A percentile compares a stretch with the other conserved stretches of the same genome.
Evolutionary conservation across 768 basidiomycete species (phyloP).

Genomic region (Kwoniella dejecticola): DNA sequence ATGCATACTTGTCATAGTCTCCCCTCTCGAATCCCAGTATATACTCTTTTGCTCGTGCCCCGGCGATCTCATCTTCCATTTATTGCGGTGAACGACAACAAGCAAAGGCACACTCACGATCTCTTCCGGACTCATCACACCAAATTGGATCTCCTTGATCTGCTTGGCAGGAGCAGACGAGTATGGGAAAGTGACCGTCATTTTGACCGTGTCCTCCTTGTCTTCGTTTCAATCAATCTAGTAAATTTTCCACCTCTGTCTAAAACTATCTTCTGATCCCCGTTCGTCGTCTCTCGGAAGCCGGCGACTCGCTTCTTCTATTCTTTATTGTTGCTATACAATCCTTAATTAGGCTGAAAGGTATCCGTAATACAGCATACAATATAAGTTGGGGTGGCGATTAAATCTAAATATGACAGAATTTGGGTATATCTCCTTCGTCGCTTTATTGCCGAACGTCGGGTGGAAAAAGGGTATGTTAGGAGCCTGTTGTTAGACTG

Average conservation of each 20-base stretch:
- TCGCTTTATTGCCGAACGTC: not conserved
- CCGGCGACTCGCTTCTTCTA: not conserved
- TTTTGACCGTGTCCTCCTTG: conserved; percentile 19
- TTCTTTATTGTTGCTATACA: not conserved
- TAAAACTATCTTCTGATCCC: not conserved
- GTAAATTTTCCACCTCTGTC: not conserved
- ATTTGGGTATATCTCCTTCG: not conserved
- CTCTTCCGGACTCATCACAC: conserved; percentile 97
- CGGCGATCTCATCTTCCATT: not conserved
- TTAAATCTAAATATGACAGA: conserved; percentile 1
- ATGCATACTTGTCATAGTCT: not conserved
- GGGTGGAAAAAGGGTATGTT: not conserved
- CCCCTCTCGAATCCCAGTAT: not conserved
- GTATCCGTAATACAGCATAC: not conserved
- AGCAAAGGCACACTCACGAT: conserved; percentile 67
- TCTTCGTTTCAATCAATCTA: not conserved
- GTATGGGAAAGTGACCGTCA: conserved; percentile 61
- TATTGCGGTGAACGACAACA: not conserved
- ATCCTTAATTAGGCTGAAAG: not conserved
- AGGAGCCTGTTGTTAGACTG: not conserved
- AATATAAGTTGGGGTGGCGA: not conserved
- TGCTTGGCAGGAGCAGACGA: conserved; percentile 93
- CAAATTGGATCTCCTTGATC: conserved; percentile 97
- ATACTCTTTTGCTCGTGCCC: not conserved
- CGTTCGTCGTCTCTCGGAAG: not conserved